Percentiles rank a stretch among this genome's conserved stretches.
Conservation (phyloP, 129 eudicot species). For the Escallonia herrerae region DNA sequence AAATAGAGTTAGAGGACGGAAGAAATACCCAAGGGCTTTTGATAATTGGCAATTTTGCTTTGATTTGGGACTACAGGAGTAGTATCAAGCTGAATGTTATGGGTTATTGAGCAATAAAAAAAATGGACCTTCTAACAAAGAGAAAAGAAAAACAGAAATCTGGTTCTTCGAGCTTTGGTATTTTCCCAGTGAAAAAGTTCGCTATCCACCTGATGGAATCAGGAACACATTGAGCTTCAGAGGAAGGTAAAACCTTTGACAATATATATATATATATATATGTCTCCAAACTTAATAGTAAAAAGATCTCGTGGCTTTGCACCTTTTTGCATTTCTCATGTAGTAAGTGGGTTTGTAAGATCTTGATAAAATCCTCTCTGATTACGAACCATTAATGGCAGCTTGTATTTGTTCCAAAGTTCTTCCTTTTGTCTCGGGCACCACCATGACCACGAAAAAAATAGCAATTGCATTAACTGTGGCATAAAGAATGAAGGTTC, state of each 20-base stretch:
- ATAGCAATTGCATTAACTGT: constrained; percentile 55
- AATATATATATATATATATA: too few species aligned
- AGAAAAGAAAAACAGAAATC: background rate
- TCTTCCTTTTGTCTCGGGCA: constrained; percentile 95
- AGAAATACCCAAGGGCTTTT: too few species aligned
- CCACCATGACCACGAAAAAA: constrained; percentile 50
- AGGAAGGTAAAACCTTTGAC: too few species aligned
- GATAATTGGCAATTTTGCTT: too few species aligned
- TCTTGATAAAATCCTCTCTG: background rate
- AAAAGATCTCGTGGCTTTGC: background rate
- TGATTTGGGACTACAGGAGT: too few species aligned
- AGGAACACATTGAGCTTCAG: too few species aligned
- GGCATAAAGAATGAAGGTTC: constrained; percentile 76
- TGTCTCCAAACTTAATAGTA: background rate
- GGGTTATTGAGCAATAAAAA: background rate
- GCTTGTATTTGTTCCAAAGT: constrained; percentile 87
- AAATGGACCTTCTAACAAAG: background rate
- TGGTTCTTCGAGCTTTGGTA: background rate
- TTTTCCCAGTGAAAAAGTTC: background rate
- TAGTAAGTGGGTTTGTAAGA: too few species aligned
- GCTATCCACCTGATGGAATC: too few species aligned
- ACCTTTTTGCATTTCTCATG: background rate
- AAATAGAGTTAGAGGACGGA: too few species aligned
- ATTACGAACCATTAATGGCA: constrained; percentile 35
- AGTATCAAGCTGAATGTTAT: too few species aligned